A percentile compares a stretch with the other conserved stretches of the same genome.
Conservation (phyloP, 805 yeast genomes). For the Spathaspora arborariae region DNA sequence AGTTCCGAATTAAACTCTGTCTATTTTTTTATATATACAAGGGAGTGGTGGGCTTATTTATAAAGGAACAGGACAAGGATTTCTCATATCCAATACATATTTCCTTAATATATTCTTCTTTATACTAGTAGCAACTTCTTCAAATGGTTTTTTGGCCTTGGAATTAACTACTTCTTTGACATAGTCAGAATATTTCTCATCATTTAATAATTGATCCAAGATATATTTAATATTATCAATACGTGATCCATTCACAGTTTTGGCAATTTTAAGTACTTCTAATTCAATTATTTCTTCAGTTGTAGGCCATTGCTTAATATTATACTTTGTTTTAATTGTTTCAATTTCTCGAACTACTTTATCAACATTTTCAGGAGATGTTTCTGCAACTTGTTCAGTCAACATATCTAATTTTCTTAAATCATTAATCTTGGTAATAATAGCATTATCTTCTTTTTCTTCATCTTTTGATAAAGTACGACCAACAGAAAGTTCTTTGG, state of each 20-base stretch:
- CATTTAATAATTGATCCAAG: conserved; percentile 28
- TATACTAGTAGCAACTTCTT: conserved; percentile 32
- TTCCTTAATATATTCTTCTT: conserved; percentile 73
- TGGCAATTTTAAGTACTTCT: conserved; percentile 17
- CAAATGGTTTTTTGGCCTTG: conserved; percentile 16
- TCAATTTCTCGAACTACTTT: conserved; percentile 22
- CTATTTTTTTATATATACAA: background rate
- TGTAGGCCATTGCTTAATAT: conserved; percentile 39
- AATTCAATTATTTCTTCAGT: conserved; percentile 36
- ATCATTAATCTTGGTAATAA: conserved; percentile 34
- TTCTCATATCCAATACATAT: conserved; percentile 41
- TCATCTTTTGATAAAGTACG: conserved; percentile 51
- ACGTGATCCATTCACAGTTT: conserved; percentile 25
- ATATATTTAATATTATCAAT: conserved; percentile 24
- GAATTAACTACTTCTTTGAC: conserved; percentile 16
- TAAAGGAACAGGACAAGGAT: conserved; percentile 21
- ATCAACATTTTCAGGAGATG: conserved; percentile 6
- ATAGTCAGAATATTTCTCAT: conserved; percentile 19
- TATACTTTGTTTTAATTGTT: conserved; percentile 34
- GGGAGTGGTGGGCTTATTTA: background rate
- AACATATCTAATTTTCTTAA: conserved; percentile 29
- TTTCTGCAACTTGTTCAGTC: background rate
- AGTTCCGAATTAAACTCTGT: background rate
- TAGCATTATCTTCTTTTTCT: conserved; percentile 23
- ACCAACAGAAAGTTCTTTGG: conserved; percentile 59